Evolutionary conservation across 352 stramenopile genomes (phyloP), one percentile per base, ranked within the genome.

Genomic region (Labyrinthula sp.): DNA sequence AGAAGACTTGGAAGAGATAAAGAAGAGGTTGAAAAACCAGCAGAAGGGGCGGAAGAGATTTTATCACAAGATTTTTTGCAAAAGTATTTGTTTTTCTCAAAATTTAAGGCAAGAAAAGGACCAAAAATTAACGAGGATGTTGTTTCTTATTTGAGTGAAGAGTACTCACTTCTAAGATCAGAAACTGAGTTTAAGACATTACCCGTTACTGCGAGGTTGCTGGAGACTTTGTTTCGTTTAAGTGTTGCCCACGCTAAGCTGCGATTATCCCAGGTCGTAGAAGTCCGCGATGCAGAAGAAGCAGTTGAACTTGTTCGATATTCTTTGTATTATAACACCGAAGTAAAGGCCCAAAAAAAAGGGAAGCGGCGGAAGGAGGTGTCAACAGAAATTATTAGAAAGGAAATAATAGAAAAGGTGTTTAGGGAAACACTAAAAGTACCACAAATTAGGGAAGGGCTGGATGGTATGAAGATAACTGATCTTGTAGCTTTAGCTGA

Each of bases 21-120:
- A 55, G 72, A 72, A 15, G 73, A 69, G 7, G 38, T 47, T 10
- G 46, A 20, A 36, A 33, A 40, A 18, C 34, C 66, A 69, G 47
- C 60, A 71, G 50, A 59, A 14, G 37, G 34, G 10, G 31, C 56
- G 17, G 38, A 62, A 21, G 72, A 76, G 36, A 75, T 94, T 21
- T 66, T 94, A 21, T 86, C 87, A 36, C 43, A 82, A 35, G 81
- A 92, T 50, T 98, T 99, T 50, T 64, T 98, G 22, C 88, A 93
- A 52, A 97, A 97, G 69, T 99, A 94, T 61, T 78, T 99, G 52
- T 82, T n/a, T n/a, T n/a, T n/a, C n/a, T n/a, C n/a, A n/a, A n/a
- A n/a, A n/a, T 93, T 65, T 99, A 95, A 73, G 90, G 88, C 23
- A 97, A 97, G 67, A 91, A 69, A 27, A 75, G 82, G 15, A 65